Evolutionary conservation across 805 yeast genomes (phyloP).

Genomic region (Aciculoconidium aculeatum): DNA sequence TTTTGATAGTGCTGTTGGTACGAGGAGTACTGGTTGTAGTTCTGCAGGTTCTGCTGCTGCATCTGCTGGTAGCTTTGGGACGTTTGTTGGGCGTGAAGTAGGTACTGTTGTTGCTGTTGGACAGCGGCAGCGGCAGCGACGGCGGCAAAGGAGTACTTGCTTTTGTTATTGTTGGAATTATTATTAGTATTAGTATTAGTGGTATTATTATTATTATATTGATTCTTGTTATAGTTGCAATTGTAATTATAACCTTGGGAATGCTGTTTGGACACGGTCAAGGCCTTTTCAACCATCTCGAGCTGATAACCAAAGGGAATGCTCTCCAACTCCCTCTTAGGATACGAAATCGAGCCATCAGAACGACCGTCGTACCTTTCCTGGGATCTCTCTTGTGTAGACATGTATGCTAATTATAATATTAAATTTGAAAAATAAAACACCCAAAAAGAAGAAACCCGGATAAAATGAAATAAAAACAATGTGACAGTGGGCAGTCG

Average conservation of each 20-base stretch:
- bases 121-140: constrained; percentile 30
- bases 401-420: too few species aligned
- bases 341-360: too few species aligned
- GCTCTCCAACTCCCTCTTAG: constrained; percentile 20
- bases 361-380: too few species aligned
- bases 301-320: constrained; percentile 26
- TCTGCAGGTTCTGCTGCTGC: constrained; percentile 3
- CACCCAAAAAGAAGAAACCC: too few species aligned
- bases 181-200: constrained; percentile 6
- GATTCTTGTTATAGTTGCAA: constrained; percentile 8
- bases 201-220: constrained; percentile 5
- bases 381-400: too few species aligned
- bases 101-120: constrained; percentile 19
- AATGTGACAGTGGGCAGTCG: too few species aligned
- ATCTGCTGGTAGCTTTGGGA: constrained; percentile 4
- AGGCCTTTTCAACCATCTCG: constrained; percentile 17
- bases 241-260: constrained; percentile 7
- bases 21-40: background rate
- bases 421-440: too few species aligned
- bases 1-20: constrained; percentile 1
- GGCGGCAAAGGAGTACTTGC: constrained; percentile 23
- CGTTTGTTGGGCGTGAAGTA: constrained; percentile 7
- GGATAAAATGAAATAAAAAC: too few species aligned
- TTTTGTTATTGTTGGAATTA: constrained; percentile 12
- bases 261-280: constrained; percentile 7